Evolutionary conservation across 768 basidiomycete genomes (phyloP), one percentile per base, ranked within the genome.

Genomic region (Baorangia bicolor): DNA sequence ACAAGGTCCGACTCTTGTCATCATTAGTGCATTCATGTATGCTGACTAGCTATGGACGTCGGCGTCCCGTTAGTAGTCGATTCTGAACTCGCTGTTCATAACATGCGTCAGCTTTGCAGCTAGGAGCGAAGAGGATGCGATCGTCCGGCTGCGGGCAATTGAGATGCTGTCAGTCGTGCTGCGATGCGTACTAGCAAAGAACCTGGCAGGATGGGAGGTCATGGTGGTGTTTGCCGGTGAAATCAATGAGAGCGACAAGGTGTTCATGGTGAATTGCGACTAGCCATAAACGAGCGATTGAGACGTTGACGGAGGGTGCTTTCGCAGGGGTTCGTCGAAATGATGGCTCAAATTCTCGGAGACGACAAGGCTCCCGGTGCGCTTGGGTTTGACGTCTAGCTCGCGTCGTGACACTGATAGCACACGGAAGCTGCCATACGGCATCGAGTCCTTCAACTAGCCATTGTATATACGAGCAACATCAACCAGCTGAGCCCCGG

Each of bases 201-300:
- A 81, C 51, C 66, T 83, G 1, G 77, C 82, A 4, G 87, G 88
- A 30, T 88, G 84, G 85, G 87, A 89, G 63, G 77, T 83, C 8
- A 89, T 89, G 86, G 81, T 87, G 38, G 66, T 86, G 21, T 78
- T 88, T 41, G 85, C 84, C 2, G 84, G 84, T 14, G 81, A 80
- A 40, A 82, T 86, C 5, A 73, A 69, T 12, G 73, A 79, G 49
- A 86, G 85, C 49, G 87, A 88, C 64, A 59, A 55, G 18, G 74
- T 82, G 12, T 88, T 89, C 67, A 81, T 77, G 71, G 86, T 76
- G 46, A 49, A 63, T 49, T 30, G 16, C 14, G 11, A 16, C 28
- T 34, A 2, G 5, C 7, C 35, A 23, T 45, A 21, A 44, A 9
- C 14, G 4, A 5, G 39, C 3, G 21, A 31, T 6, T 1, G 20